Evolutionary conservation across 108 stramenopile genomes (phyloP), one percentile per base, ranked within the genome.

Genomic region (Nannochloropsis gaditana): DNA sequence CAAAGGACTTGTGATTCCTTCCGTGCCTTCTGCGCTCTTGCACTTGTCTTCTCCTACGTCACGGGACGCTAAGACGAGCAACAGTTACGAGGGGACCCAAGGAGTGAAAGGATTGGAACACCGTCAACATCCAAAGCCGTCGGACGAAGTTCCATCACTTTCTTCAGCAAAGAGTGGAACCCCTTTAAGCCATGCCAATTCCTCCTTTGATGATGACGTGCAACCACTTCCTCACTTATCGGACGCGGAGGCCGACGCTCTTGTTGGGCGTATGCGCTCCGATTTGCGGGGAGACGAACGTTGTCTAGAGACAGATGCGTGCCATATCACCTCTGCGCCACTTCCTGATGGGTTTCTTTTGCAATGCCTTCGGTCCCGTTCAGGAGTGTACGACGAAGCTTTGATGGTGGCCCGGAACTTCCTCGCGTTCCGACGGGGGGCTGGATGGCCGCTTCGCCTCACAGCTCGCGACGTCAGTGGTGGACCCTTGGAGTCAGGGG

Each of bases 331-430:
- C 59, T 73, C 59, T n/a, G 4, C 59, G 6, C 59, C 59, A n/a
- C 59, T 73, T n/a, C 59, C 59, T n/a, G 19, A n/a, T n/a, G 59
- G 59, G 19, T 73, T 73, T 6, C 59, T 73, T 6, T n/a, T 73
- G 59, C 59, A 73, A 73, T 73, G 59, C n/a, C 59, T 73, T n/a
- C 59, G 59, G 4, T 73, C 59, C 59, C 59, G 59, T n/a, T 73
- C 59, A 73, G 59, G 59, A 15, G 59, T 73, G 59, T 73, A 73
- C 8, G 59, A 73, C 59, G 59, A 73, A 73, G 59, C 59, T 73
- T 73, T 73, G 59, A 73, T 73, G 59, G 59, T 73, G 19, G 59
- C 59, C 19, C 59, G 59, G 59, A 73, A 73, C 6, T 73, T 73
- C 59, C 59, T 73, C 19, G 59, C 59, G 15, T 73, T 73, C n/a